phyloP scores from a whole-genome alignment of 768 basidiomycete genomes.

The Hypholoma fasciculare region DNA sequence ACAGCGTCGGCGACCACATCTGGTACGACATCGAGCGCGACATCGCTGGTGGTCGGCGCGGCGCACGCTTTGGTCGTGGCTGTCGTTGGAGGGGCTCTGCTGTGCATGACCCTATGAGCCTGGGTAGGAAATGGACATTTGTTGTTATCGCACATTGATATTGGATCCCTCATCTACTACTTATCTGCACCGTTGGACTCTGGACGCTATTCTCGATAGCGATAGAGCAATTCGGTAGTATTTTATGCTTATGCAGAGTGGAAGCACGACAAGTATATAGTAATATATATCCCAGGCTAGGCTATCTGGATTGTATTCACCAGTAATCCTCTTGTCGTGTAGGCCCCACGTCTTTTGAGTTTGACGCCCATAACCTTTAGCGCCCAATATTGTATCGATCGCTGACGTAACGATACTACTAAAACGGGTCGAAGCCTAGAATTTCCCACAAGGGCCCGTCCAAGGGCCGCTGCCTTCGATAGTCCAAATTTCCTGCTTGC shows the following conservation, averaged over 20 bases:
- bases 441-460: no score
- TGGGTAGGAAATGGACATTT: background rate
- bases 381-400: no score
- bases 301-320: no score
- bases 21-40: conserved; percentile 13
- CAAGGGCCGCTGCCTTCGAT: no score
- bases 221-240: background rate
- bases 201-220: background rate
- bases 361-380: no score
- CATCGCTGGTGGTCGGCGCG: conserved; percentile 1
- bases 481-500: no score
- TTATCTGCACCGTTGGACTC: background rate
- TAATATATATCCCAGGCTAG: no score
- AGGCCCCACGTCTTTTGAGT: no score
- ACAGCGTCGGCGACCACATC: conserved; percentile 4
- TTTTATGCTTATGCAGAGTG: background rate
- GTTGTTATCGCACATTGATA: background rate
- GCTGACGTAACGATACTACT: no score
- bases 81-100: conserved; percentile 3
- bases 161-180: background rate
- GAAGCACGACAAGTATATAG: background rate
- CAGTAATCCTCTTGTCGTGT: no score
- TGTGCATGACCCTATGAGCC: conserved; percentile 1
- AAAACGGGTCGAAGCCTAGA: no score
- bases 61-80: background rate